A percentile compares a stretch with the other conserved stretches of the same genome.
phyloP scores from a whole-genome alignment of 805 yeast genomes.

The Yamadazyma insecticola region DNA sequence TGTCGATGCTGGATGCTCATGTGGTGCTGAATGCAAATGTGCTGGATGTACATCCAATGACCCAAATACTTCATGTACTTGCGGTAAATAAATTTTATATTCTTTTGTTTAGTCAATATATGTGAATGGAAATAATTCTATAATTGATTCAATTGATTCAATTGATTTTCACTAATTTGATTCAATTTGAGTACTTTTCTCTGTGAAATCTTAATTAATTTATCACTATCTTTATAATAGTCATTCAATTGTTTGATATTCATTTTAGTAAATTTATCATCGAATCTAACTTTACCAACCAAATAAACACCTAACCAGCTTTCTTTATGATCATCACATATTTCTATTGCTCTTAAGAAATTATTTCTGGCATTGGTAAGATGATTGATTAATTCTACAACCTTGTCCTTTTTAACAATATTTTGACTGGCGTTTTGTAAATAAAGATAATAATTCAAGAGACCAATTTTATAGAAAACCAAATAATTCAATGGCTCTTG shows the following conservation, averaged over 20 bases:
- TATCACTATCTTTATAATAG: constrained; percentile 19
- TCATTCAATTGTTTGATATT: constrained; percentile 15
- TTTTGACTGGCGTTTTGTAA: constrained; percentile 12
- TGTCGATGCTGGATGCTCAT: constrained; percentile 13
- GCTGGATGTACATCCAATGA: constrained; percentile 7
- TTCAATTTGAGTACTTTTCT: too few species aligned
- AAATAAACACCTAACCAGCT: constrained; percentile 70
- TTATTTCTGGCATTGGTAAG: constrained; percentile 37
- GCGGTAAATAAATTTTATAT: constrained; percentile 8
- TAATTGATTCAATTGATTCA: too few species aligned
- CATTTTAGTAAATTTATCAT: constrained; percentile 14
- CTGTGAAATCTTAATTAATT: too few species aligned
- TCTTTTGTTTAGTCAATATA: neutral
- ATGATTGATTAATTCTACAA: constrained; percentile 19
- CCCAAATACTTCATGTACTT: constrained; percentile 5
- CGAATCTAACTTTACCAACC: constrained; percentile 17
- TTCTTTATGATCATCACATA: constrained; percentile 61
- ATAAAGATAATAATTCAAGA: constrained; percentile 26
- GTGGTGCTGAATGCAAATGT: constrained; percentile 19
- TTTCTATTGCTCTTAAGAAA: constrained; percentile 69
- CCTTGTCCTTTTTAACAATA: constrained; percentile 25
- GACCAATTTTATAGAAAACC: constrained; percentile 59
- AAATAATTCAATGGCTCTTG: constrained; percentile 67
- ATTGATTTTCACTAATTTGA: too few species aligned
- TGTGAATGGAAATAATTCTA: too few species aligned